Percentiles rank a stretch among this genome's conserved stretches.
Evolutionary conservation across 768 basidiomycete genomes (phyloP).

Genomic region (Mycena leptocephala): DNA sequence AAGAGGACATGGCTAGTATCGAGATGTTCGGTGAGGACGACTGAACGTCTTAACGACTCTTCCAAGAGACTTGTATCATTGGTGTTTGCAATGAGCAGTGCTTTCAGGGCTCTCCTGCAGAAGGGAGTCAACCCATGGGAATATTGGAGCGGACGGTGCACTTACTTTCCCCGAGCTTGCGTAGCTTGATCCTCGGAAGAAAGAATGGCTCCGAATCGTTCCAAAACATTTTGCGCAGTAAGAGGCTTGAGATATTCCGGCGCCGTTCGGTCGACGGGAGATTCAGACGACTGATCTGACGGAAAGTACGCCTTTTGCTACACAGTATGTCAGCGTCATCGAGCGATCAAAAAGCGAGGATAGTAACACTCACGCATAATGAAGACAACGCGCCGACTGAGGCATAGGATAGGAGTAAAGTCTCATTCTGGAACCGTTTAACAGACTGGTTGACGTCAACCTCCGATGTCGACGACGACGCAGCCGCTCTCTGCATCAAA

Average conservation of each 20-base stretch:
- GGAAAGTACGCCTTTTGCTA: slow-evolving; percentile 89
- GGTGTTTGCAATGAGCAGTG: slow-evolving; percentile 73
- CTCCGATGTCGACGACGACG: slow-evolving; percentile 69
- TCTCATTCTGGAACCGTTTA: slow-evolving; percentile 81
- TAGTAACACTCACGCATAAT: slow-evolving; percentile 78
- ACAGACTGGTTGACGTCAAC: slow-evolving; percentile 65
- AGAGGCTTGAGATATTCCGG: slow-evolving; percentile 71
- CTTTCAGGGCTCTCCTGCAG: slow-evolving; percentile 82
- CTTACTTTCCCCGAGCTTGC: slow-evolving; percentile 79
- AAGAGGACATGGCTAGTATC: slow-evolving; percentile 75
- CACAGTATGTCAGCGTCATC: slow-evolving; percentile 12
- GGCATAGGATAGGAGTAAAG: slow-evolving; percentile 81
- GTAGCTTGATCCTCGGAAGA: slow-evolving; percentile 69
- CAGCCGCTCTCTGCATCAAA: slow-evolving; percentile 80
- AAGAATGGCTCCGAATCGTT: slow-evolving; percentile 80
- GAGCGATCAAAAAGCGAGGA: neutral
- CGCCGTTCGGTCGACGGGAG: slow-evolving; percentile 73
- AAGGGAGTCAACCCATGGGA: slow-evolving; percentile 21
- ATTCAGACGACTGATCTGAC: slow-evolving; percentile 69
- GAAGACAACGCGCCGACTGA: slow-evolving; percentile 92
- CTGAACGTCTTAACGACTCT: slow-evolving; percentile 79
- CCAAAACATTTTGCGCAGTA: slow-evolving; percentile 67
- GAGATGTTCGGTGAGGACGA: slow-evolving; percentile 70
- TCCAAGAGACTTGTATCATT: slow-evolving; percentile 71
- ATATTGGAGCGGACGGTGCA: slow-evolving; percentile 13